These are phyloP conservation scores for Trichoderma guizhouense DNA, from an alignment of 2,329 filamentous ascomycete species.

Conservation along the genomic window DNA sequence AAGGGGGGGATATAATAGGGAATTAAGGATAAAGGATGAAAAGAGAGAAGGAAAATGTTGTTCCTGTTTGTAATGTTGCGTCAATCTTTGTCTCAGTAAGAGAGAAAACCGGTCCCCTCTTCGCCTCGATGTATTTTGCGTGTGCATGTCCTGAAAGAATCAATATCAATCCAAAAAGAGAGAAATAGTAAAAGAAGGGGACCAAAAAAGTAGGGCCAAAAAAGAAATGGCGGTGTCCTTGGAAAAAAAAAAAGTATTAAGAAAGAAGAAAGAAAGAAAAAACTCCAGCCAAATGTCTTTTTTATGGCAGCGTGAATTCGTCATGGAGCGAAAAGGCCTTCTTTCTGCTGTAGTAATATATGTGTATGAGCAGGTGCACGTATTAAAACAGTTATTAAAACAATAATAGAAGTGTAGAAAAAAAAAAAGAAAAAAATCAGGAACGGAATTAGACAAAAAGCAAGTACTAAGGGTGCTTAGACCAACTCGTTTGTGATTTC, in stretches of 20 bases:
- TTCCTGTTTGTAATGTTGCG: constrained; percentile 6
- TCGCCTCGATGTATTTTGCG: background rate
- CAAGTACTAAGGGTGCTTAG: constrained; percentile 13
- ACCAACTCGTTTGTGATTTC: constrained; percentile 71
- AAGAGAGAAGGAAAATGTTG: background rate
- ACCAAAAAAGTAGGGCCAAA: background rate
- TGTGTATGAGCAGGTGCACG: constrained; percentile 13
- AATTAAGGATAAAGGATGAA: background rate
- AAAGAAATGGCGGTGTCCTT: background rate
- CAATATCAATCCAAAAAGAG: constrained; percentile 11
- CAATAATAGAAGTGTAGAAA: background rate
- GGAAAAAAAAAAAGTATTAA: background rate
- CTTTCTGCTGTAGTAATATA: constrained; percentile 12
- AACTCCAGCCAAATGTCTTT: constrained; percentile 15
- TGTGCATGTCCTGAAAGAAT: constrained; percentile 13
- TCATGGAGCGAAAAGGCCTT: constrained; percentile 3
- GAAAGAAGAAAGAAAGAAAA: background rate
- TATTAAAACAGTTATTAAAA: constrained; percentile 13
- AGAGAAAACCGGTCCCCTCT: constrained; percentile 1
- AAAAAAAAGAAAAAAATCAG: background rate
- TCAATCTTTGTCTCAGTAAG: constrained; percentile 14
- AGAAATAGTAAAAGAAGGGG: background rate
- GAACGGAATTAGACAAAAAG: background rate
- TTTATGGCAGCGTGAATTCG: constrained; percentile 17
- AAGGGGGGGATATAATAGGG: background rate